Base-by-base conservation (phyloP, 2,329 filamentous ascomycete genomes). In the Ascochyta fabae region DNA sequence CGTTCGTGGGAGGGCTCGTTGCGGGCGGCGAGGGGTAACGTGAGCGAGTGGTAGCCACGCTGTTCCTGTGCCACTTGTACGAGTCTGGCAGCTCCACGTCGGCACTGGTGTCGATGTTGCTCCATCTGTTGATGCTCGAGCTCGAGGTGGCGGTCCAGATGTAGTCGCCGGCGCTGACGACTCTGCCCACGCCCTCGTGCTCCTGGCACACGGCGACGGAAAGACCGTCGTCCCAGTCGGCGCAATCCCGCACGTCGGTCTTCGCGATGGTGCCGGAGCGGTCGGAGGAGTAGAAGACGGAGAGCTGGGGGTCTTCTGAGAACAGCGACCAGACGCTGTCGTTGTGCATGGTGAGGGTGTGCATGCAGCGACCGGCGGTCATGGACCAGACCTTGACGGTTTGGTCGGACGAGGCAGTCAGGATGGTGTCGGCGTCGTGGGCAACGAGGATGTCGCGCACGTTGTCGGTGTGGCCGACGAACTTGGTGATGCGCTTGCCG, bases 361-460 rank as follows among this genome's bases (percentile, higher is more conserved):
- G 92, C 89, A 98, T 94, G 81, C 95, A 99, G 65, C 95, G 85
- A 51, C 95, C 95, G 22, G 92, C 94, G 10, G 91, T 95, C 65
- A 98, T 88, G 64, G 93, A 97, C 95, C 95, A 99, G 54, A 98
- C 87, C 79, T 99, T 99, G 79, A 99, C 89, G 0, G 95, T 98
- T 77, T 96, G 92, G 74, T 99, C 95, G 1, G 94, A 94, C 66
- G 93, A 96, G 13, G 92, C 93, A 0, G 94, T 96, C 82, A 99
- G 86, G 65, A 99, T 91, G 36, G 88, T 96, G 71, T 96, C 92
- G 35, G 92, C 93, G 56, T 90, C 87, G 64, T 94, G 87, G 67
- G 91, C 96, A 62, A 99, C 87, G 48, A 99, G 81, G 59, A 99
- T 92, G 65, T 94, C 89, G 43, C 95, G 88, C 63, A 99, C 88